These are phyloP conservation scores for Aureobasidium sp. DNA, from an alignment of 2,329 filamentous ascomycete genomes.

Conservation along the genomic window DNA sequence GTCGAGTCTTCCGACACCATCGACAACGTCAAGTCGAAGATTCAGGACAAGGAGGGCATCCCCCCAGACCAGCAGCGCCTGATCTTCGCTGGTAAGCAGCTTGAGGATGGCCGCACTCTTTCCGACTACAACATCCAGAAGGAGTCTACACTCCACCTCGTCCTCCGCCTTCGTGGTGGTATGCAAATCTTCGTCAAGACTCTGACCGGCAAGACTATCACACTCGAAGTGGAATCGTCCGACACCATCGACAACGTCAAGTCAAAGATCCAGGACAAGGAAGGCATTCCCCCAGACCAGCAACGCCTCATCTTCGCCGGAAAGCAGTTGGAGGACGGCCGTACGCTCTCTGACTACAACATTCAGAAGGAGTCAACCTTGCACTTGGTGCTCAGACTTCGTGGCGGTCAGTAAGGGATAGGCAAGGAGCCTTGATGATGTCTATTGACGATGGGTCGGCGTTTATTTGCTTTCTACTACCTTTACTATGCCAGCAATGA, in stretches of 20 bases:
- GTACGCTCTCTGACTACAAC: slow-evolving; percentile 80
- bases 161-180: slow-evolving; percentile 92
- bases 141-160: slow-evolving; percentile 84
- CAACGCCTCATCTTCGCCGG: slow-evolving; percentile 92
- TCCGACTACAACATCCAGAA: slow-evolving; percentile 95
- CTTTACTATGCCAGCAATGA: background rate
- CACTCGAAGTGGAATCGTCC: slow-evolving; percentile 94
- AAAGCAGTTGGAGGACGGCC: slow-evolving; percentile 90
- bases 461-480: slow-evolving; percentile 1
- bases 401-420: slow-evolving; percentile 44
- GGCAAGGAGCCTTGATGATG: background rate
- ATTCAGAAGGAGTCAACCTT: slow-evolving; percentile 66
- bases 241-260: slow-evolving; percentile 99
- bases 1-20: slow-evolving; percentile 87
- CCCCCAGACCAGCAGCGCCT: slow-evolving; percentile 91
- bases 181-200: slow-evolving; percentile 85
- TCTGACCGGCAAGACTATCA: slow-evolving; percentile 99
- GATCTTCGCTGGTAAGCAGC: slow-evolving; percentile 89
- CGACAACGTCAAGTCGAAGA: slow-evolving; percentile 92
- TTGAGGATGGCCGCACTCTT: slow-evolving; percentile 85
- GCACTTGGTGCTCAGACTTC: slow-evolving; percentile 56
- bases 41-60: slow-evolving; percentile 74
- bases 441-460: slow-evolving; percentile 17
- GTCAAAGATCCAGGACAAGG: slow-evolving; percentile 98
- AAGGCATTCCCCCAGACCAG: slow-evolving; percentile 92